Conservation (phyloP, 2,329 filamentous ascomycete genomes). For the Fusarium brachygibbosum region DNA sequence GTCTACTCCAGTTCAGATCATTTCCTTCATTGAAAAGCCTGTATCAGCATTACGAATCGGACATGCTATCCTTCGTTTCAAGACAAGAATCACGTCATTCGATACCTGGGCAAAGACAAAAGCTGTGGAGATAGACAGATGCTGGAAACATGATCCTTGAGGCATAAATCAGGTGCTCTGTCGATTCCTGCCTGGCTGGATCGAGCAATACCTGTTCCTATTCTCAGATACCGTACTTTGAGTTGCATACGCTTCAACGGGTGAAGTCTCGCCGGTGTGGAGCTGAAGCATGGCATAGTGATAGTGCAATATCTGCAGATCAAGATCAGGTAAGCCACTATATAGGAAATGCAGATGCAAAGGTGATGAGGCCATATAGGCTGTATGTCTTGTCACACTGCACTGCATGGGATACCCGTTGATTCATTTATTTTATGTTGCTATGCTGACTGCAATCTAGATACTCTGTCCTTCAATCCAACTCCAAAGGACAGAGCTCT, state of each 20-base stretch:
- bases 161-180: slow-evolving; percentile 2
- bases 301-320: slow-evolving; percentile 3
- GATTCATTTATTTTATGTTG: not conserved
- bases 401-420: not conserved
- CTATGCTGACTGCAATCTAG: not conserved
- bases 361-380: slow-evolving; percentile 40
- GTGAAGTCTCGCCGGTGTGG: slow-evolving; percentile 20
- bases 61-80: slow-evolving; percentile 21
- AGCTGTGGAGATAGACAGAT: not conserved
- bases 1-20: not conserved
- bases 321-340: slow-evolving; percentile 4
- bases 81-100: slow-evolving; percentile 28
- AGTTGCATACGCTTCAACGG: not conserved
- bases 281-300: slow-evolving; percentile 17
- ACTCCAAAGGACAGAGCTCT: slow-evolving; percentile 4
- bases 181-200: not conserved
- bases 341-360: slow-evolving; percentile 10
- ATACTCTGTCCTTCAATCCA: slow-evolving; percentile 20
- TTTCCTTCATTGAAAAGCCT: slow-evolving; percentile 16
- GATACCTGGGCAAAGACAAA: slow-evolving; percentile 9
- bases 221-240: not conserved
- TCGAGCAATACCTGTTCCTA: not conserved
- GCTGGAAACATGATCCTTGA: slow-evolving; percentile 31
- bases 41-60: slow-evolving; percentile 12
- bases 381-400: slow-evolving; percentile 42